phyloP scores from a whole-genome alignment of 352 stramenopile species.

The Phytophthora uliginosa region DNA sequence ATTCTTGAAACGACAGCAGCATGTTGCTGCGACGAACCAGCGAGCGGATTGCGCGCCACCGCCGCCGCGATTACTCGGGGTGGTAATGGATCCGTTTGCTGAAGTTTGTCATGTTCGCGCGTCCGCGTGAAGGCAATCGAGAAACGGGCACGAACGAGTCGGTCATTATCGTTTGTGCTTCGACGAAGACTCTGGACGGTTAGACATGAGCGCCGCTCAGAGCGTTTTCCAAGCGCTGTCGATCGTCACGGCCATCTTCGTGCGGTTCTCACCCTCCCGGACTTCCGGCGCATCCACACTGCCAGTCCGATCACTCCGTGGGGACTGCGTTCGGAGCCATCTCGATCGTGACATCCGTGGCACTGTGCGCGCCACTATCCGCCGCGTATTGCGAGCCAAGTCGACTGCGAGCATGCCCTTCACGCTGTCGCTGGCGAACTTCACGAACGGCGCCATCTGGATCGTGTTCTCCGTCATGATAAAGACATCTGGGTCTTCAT shows the following conservation, averaged over 20 bases:
- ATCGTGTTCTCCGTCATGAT: constrained; percentile 51
- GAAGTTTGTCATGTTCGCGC: neutral
- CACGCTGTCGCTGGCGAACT: constrained; percentile 37
- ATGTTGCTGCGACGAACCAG: neutral
- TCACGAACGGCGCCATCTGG: constrained; percentile 57
- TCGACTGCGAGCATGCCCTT: constrained; percentile 46
- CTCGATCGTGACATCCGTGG: constrained; percentile 57
- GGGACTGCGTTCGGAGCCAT: constrained; percentile 56
- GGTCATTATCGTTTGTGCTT: constrained; percentile 4
- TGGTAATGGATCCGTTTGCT: constrained; percentile 4
- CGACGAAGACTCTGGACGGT: too few relatives aligned
- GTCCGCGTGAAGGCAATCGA: too few relatives aligned
- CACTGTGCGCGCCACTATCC: constrained; percentile 62
- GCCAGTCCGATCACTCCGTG: constrained; percentile 37
- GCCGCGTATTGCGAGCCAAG: constrained; percentile 32
- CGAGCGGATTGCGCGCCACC: constrained; percentile 2
- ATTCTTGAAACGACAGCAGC: too few relatives aligned
- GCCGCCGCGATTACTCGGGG: neutral
- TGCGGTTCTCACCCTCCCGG: constrained; percentile 66
- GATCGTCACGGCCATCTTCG: constrained; percentile 72
- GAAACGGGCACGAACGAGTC: too few relatives aligned
- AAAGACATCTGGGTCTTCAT: constrained; percentile 55
- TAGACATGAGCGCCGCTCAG: constrained; percentile 5
- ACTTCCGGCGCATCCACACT: constrained; percentile 69
- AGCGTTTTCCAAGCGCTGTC: constrained; percentile 61